Base-by-base conservation (phyloP, 768 basidiomycete genomes). In the Pulveroboletus frians region DNA sequence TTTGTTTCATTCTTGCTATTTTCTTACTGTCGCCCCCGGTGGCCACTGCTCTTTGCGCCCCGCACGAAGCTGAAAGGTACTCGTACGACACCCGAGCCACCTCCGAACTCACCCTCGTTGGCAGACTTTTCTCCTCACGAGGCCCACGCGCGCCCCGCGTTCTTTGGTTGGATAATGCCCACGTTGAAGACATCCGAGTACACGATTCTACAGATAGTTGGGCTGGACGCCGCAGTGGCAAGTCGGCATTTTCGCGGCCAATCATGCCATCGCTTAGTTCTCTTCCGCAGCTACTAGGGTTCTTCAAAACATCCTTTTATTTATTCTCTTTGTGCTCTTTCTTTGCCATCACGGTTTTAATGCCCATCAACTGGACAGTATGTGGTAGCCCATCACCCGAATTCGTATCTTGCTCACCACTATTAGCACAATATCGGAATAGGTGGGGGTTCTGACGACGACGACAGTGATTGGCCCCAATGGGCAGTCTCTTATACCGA, bases 81-180 rank as follows among this genome's bases (percentile, higher is more conserved):
- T 35, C 51, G n/a, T 47, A 1, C 18, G 46, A 26, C 44, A 49
- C 42, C 29, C 29, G 4, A 42, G 43, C 3, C 5, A 13, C 5
- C 30, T 41, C 26, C 17, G 21, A 8, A 15, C 43, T 61, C 30
- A 58, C 46, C 20, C n/a, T 37, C 29, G 3, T 26, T 21, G 18
- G 5, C 61, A 93, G 92, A 86, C 3, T 95, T 95, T 71, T 94
- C 92, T 4, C 92, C 92, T 17, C 90, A 92, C 56, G 92, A 94
- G 66, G 92, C 88, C 0, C 92, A 94, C 62, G 83, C 83, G 3
- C 86, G 90, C 58, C 76, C 80, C 51, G 83, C 86, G 0, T 89
- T 96, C 71, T 92, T 96, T 69, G 92, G 92, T 21, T 99, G 96
- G 95, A 88, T 99, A 45, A 69, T 95, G 57, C 95, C 95, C 1